Conservation (phyloP, 257 asterid species). For the Cordia subcordata region DNA sequence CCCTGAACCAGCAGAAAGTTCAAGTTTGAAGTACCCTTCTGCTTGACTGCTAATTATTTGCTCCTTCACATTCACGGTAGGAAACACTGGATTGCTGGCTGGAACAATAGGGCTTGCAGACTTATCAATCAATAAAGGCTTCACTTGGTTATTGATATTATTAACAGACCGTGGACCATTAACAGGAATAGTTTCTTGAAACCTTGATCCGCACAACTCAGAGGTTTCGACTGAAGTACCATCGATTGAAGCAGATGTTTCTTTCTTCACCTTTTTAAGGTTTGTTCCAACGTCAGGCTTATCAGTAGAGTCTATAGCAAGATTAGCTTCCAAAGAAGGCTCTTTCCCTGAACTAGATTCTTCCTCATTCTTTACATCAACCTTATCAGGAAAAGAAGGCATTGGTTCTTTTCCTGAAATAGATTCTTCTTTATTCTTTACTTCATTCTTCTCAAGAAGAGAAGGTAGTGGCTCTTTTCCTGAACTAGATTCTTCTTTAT, state of each 20-base stretch:
- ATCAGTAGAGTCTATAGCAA: slow-evolving; percentile 15
- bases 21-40: slow-evolving; percentile 23
- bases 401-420: slow-evolving; percentile 22
- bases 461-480: slow-evolving; percentile 3
- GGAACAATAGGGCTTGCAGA: slow-evolving; percentile 19
- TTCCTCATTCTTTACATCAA: slow-evolving; percentile 24
- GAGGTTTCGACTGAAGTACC: neutral
- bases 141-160: slow-evolving; percentile 20
- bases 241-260: slow-evolving; percentile 13
- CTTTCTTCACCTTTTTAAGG: slow-evolving; percentile 27
- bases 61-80: slow-evolving; percentile 28
- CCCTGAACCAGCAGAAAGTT: slow-evolving; percentile 26
- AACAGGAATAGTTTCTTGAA: slow-evolving; percentile 12
- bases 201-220: slow-evolving; percentile 2
- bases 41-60: slow-evolving; percentile 32
- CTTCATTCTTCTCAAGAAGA: neutral
- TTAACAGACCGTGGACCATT: slow-evolving; percentile 21
- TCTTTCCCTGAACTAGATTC: slow-evolving; percentile 26
- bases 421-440: slow-evolving; percentile 18
- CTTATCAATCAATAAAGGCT: slow-evolving; percentile 22
- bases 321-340: slow-evolving; percentile 12
- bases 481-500: slow-evolving; percentile 21
- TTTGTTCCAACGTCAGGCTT: slow-evolving; percentile 30
- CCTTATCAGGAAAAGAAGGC: slow-evolving; percentile 13
- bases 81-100: slow-evolving; percentile 11